A percentile compares a stretch with the other conserved stretches of the same genome.
phyloP scores from a whole-genome alignment of 495 filamentous ascomycete species.

The Hyaloscypha hepaticicola region DNA sequence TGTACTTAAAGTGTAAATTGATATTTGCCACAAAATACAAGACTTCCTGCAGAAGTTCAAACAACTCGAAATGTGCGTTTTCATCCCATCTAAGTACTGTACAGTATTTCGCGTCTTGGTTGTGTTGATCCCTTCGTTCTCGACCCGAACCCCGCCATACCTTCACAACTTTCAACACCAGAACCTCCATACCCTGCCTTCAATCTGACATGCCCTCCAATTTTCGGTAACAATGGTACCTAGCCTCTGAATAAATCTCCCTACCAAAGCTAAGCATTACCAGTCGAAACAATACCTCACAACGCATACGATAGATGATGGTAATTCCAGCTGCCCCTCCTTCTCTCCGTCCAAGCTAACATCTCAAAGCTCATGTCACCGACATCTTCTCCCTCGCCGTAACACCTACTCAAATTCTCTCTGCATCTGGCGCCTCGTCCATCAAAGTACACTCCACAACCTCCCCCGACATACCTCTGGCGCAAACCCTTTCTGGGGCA shows the following conservation, averaged over 20 bases:
- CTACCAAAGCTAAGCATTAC: conserved; percentile 7
- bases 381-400: conserved; percentile 90
- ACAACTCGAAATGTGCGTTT: background rate
- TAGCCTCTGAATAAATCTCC: background rate
- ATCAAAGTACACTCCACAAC: conserved; percentile 74
- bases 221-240: conserved; percentile 44
- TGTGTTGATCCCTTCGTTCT: background rate
- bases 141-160: conserved; percentile 28
- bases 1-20: background rate
- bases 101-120: no score
- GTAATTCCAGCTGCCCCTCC: conserved; percentile 42
- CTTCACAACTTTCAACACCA: background rate
- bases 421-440: conserved; percentile 76
- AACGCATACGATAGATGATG: conserved; percentile 83
- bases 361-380: conserved; percentile 66
- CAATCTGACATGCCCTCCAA: conserved; percentile 17
- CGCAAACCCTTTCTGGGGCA: conserved; percentile 70
- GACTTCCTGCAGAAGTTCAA: background rate
- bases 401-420: conserved; percentile 73
- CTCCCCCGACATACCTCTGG: conserved; percentile 67
- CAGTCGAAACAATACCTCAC: conserved; percentile 98
- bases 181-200: conserved; percentile 5
- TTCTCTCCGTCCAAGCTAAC: conserved; percentile 28
- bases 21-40: background rate
- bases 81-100: background rate